Conservation (phyloP, 768 basidiomycete species). For the Boletus rubroflammeus region DNA sequence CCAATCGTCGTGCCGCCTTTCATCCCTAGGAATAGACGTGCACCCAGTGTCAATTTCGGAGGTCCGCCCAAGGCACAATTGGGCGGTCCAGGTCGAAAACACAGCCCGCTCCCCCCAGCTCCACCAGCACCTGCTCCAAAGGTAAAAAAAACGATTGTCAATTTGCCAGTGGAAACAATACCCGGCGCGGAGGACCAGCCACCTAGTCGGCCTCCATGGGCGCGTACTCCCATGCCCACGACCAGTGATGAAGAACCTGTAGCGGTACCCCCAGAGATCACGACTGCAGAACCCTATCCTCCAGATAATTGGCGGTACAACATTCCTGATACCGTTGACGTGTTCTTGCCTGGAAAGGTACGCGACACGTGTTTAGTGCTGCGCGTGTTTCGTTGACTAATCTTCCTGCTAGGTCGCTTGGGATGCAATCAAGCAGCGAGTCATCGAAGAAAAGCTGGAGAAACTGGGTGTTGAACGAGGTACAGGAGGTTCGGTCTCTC, state of each 20-base stretch:
- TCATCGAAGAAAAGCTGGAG: constrained; percentile 79
- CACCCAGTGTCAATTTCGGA: constrained; percentile 66
- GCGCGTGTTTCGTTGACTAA: constrained; percentile 3
- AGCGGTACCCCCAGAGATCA: constrained; percentile 31
- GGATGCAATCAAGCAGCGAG: constrained; percentile 65
- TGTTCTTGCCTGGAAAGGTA: constrained; percentile 82
- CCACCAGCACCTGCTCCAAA: constrained; percentile 40
- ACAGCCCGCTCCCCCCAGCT: constrained; percentile 55
- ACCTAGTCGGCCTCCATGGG: constrained; percentile 50
- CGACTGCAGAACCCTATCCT: constrained; percentile 56
- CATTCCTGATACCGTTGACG: constrained; percentile 69
- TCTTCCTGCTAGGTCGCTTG: constrained; percentile 54
- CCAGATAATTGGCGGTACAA: constrained; percentile 56
- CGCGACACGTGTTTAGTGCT: constrained; percentile 14
- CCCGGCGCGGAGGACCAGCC: constrained; percentile 36
- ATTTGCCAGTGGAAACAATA: constrained; percentile 67
- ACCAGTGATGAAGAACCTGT: constrained; percentile 30
- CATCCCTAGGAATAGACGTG: constrained; percentile 59
- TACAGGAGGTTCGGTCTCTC: constrained; percentile 46
- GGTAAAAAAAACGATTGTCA: constrained; percentile 65
- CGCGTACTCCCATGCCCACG: constrained; percentile 51
- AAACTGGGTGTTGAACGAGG: constrained; percentile 75
- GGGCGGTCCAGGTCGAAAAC: constrained; percentile 75
- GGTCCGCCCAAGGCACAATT: constrained; percentile 86
- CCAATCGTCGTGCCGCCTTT: constrained; percentile 53